phyloP scores from a whole-genome alignment of 306 rosid genomes.

The Psophocarpus tetragonolobus region DNA sequence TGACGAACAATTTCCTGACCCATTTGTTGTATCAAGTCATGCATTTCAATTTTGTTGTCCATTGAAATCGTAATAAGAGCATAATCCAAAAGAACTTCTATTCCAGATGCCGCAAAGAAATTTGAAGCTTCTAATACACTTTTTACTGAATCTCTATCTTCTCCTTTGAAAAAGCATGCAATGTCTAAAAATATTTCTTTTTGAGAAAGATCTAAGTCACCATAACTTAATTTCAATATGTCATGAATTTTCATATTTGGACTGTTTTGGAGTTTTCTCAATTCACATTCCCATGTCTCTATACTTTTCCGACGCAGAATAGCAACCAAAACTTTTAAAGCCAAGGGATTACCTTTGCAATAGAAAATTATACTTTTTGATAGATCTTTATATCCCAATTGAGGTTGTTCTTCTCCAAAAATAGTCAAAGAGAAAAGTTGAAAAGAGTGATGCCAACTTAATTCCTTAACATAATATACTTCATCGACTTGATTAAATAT shows the following conservation, averaged over 20 bases:
- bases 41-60: not conserved
- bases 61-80: not conserved
- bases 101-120: too few relatives aligned
- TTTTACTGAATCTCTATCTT: not conserved
- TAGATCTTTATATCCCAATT: constrained; percentile 13
- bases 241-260: not conserved
- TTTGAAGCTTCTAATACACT: not conserved
- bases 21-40: not conserved
- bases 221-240: constrained; percentile 19
- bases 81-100: constrained; percentile 7
- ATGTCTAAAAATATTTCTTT: constrained; percentile 20
- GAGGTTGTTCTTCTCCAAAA: not conserved
- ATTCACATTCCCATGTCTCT: not conserved
- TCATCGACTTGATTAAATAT: not conserved
- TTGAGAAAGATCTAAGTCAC: not conserved
- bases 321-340: not conserved
- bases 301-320: not conserved
- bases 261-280: not conserved
- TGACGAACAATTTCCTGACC: not conserved
- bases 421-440: constrained; percentile 28
- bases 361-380: not conserved
- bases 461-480: not conserved
- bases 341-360: constrained; percentile 7
- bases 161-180: constrained; percentile 21
- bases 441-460: not conserved